Evolutionary conservation across 345 rosid genomes (phyloP).

Genomic region (Abelmoschus esculentus): DNA sequence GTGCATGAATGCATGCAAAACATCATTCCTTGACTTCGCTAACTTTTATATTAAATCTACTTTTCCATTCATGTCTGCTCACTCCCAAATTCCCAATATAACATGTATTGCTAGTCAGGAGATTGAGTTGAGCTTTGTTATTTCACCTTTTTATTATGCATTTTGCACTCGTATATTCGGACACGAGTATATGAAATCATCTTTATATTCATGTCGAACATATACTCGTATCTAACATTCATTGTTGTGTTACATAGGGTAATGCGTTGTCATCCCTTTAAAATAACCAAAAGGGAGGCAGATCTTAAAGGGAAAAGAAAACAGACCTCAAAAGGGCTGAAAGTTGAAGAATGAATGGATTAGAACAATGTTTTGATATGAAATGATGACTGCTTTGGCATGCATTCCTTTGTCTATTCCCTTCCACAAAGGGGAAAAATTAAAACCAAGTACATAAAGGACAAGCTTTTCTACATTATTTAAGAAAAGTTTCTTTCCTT

Average conservation of each 20-base stretch:
- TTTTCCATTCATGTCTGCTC: too few species aligned
- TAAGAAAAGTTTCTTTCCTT: conserved; percentile 20
- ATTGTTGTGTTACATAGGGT: not conserved
- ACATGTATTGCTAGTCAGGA: not conserved
- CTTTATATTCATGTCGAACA: not conserved
- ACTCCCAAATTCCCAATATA: too few species aligned
- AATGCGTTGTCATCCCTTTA: not conserved
- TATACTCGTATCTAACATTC: not conserved
- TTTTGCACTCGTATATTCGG: too few species aligned
- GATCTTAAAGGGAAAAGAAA: conserved; percentile 21
- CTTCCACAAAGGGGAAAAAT: not conserved
- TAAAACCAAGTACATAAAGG: conserved; percentile 9
- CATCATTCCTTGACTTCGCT: conserved; percentile 1
- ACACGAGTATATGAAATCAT: too few species aligned
- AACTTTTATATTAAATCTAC: too few species aligned
- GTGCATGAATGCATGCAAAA: conserved; percentile 8
- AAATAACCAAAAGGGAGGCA: conserved; percentile 10
- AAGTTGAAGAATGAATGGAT: conserved; percentile 25
- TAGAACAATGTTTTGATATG: too few species aligned
- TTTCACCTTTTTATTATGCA: too few species aligned
- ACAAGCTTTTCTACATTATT: too few species aligned
- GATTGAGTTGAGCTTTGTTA: not conserved
- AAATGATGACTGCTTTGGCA: not conserved
- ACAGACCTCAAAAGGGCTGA: conserved; percentile 58
- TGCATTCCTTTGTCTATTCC: conserved; percentile 17